These are phyloP conservation scores for Alternaria metachromatica DNA, from an alignment of 2,329 filamentous ascomycete species.

Conservation along the genomic window DNA sequence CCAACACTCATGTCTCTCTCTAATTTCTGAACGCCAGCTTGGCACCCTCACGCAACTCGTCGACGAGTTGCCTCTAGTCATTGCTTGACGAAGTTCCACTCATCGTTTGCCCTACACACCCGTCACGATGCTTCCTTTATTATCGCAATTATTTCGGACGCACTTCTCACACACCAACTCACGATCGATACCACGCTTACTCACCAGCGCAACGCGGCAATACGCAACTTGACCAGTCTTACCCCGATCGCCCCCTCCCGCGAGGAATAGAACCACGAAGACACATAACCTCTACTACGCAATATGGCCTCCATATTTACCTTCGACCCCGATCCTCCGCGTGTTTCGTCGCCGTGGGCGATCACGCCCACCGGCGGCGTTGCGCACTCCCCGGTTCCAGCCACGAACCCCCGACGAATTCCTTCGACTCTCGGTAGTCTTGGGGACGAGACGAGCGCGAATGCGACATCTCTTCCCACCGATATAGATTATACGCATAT, in stretches of 20 bases:
- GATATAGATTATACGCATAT: constrained; percentile 53
- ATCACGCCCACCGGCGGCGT: constrained; percentile 54
- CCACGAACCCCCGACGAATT: constrained; percentile 25
- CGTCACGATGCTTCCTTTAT: constrained; percentile 60
- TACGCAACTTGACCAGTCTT: constrained; percentile 3
- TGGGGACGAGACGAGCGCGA: constrained; percentile 5
- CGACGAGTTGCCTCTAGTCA: constrained; percentile 25
- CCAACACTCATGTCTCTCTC: constrained; percentile 18
- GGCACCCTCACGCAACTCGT: constrained; percentile 32
- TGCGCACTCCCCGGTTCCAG: constrained; percentile 19
- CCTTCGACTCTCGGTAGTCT: constrained; percentile 15
- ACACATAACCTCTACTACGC: not conserved
- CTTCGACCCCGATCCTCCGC: constrained; percentile 84
- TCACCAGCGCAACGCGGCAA: constrained; percentile 15
- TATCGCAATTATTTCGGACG: constrained; percentile 56
- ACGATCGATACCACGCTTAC: constrained; percentile 50
- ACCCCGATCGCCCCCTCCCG: not conserved
- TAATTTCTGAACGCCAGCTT: constrained; percentile 28
- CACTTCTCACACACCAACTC: constrained; percentile 60
- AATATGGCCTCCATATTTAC: constrained; percentile 94
- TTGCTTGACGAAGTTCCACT: constrained; percentile 28
- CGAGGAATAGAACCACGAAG: not conserved
- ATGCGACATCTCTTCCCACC: constrained; percentile 4
- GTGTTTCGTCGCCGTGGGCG: constrained; percentile 93
- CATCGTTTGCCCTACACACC: constrained; percentile 29